Evolutionary conservation across 495 filamentous ascomycete genomes (phyloP), one percentile per base, ranked within the genome.

Genomic region (Xylaria curta): DNA sequence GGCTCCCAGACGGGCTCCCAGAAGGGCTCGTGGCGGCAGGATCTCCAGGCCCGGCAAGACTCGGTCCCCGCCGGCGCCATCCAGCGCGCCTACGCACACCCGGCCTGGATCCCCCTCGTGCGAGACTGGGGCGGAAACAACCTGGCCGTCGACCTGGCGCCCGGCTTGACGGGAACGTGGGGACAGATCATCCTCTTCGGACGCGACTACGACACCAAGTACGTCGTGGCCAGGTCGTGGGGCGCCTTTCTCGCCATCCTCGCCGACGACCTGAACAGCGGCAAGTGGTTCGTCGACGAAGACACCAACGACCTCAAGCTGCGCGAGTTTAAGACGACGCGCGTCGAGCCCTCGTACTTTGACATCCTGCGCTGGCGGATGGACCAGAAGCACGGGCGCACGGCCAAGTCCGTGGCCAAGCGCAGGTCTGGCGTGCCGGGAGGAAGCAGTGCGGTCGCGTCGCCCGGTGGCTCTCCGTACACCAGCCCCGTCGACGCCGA

Each of bases 101-200:
- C 95, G 4, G 92, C 90, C 31, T 99, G 96, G 96, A 97, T 99
- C 73, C 96, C 96, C 40, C 86, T 99, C 40, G 95, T 93, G 28
- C 92, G 96, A 67, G 96, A 99, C 80, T 99, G 96, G 96, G 96
- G 96, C 76, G 96, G 96, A 75, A 99, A 99, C 87, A 94, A 95
- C 83, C 85, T 99, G 76, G 94, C 94, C 17, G 89, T 97, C 42
- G 96, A 99, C 81, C 87, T 99, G 60, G 94, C 97, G 26, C 96
- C 96, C 46, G 97, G 96, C 2, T 93, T 96, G 3, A 88, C 88
- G 19, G 96, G 96, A 26, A 90, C 89, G 81, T 99, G 96, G 95
- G 96, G 96, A 59, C 96, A 99, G 77, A 88, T 99, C 61, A 97
- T 99, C 75, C 88, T 99, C 54, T 97, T 97, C 73, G 96, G 96